Percentiles rank a stretch among this genome's conserved stretches.
phyloP scores from a whole-genome alignment of 208 protist genomes.

The Wallacemonas rigidus region DNA sequence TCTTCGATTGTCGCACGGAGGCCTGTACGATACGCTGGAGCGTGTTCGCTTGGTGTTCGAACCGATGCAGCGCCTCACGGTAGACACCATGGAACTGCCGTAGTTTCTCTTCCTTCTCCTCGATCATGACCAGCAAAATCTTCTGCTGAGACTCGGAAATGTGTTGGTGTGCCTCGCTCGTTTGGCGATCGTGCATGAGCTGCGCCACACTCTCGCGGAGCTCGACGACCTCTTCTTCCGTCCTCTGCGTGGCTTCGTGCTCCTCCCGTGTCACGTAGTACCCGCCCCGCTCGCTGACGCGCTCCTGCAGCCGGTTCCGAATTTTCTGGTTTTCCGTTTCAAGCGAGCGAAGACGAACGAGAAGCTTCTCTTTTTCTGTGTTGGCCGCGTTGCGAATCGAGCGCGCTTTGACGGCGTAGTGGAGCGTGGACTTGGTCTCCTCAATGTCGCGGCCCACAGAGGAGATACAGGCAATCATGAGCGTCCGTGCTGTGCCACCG shows the following conservation, averaged over 20 bases:
- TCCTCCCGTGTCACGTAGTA: conserved; percentile 87
- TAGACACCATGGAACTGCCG: conserved; percentile 68
- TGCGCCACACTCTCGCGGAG: conserved; percentile 56
- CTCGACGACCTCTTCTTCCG: conserved; percentile 58
- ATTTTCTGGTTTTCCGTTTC: conserved; percentile 87
- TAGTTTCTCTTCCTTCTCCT: conserved; percentile 78
- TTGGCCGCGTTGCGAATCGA: conserved; percentile 94
- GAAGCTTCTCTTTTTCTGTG: conserved; percentile 80
- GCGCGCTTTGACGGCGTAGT: conserved; percentile 94
- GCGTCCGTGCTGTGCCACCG: conserved; percentile 90
- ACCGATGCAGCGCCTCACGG: conserved; percentile 71
- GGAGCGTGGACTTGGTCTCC: conserved; percentile 95
- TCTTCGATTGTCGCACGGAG: conserved; percentile 44
- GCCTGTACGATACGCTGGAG: conserved; percentile 67
- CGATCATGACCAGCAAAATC: conserved; percentile 59
- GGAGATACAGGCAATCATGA: conserved; percentile 96
- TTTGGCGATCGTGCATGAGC: conserved; percentile 69
- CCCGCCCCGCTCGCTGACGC: conserved; percentile 79
- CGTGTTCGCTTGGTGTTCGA: conserved; percentile 58
- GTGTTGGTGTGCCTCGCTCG: conserved; percentile 70
- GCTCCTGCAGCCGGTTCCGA: conserved; percentile 87
- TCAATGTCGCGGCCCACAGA: conserved; percentile 94
- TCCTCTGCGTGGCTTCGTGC: conserved; percentile 64
- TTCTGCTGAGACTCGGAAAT: conserved; percentile 78
- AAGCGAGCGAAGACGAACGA: conserved; percentile 76